Conservation (phyloP, 2,329 filamentous ascomycete genomes). For the Epichloe brachyelytri region DNA sequence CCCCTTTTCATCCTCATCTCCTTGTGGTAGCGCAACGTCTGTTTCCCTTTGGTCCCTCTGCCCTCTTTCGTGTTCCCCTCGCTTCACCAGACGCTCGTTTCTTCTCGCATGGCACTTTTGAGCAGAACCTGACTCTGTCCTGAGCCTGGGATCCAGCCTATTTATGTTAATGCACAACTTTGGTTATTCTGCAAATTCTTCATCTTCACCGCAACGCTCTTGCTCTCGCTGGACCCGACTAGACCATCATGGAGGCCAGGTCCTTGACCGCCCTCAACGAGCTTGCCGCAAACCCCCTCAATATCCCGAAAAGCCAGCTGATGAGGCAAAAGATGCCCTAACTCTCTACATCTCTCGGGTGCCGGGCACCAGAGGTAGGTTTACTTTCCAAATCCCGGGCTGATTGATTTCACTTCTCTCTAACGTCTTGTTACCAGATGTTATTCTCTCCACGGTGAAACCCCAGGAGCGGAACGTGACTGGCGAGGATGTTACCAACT, state of each 20-base stretch:
- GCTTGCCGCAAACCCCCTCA: constrained; percentile 78
- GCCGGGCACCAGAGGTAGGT: constrained; percentile 71
- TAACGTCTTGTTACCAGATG: constrained; percentile 41
- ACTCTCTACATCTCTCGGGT: constrained; percentile 88
- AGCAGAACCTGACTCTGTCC: neutral
- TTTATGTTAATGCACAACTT: too few species aligned
- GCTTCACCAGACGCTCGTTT: neutral
- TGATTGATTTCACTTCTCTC: constrained; percentile 5
- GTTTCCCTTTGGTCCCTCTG: neutral
- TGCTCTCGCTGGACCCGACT: neutral
- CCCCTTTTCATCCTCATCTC: neutral
- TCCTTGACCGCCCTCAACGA: constrained; percentile 70
- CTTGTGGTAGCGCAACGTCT: neutral
- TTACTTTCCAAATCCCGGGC: neutral
- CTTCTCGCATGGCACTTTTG: neutral
- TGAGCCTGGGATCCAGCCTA: neutral
- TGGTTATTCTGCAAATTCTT: neutral
- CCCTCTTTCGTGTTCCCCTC: neutral
- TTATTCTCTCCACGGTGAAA: constrained; percentile 85
- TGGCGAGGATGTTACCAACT: constrained; percentile 71
- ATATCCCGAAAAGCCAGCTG: constrained; percentile 67
- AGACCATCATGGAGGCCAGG: constrained; percentile 53
- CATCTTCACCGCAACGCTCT: neutral
- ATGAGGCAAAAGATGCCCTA: constrained; percentile 55
- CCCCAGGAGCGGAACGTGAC: constrained; percentile 83